phyloP scores from a whole-genome alignment of 352 stramenopile species.

The Pythium aquatile region DNA sequence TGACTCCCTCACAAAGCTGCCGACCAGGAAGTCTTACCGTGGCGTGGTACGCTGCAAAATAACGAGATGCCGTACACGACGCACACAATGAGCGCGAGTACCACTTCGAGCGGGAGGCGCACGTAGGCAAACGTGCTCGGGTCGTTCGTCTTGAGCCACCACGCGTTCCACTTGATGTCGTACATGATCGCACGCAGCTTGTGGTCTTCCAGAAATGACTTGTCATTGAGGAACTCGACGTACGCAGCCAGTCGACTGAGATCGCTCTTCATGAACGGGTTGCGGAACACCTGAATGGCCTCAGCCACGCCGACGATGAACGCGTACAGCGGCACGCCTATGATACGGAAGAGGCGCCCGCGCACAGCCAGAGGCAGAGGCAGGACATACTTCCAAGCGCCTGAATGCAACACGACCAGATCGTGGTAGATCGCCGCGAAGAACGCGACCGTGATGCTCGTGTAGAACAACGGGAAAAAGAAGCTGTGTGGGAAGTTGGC shows the following conservation, averaged over 20 bases:
- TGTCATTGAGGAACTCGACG: conserved; percentile 30
- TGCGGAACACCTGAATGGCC: conserved; percentile 43
- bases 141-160: conserved; percentile 28
- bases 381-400: conserved; percentile 62
- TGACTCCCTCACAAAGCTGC: neutral
- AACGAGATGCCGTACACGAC: conserved; percentile 53
- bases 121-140: conserved; percentile 33
- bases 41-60: conserved; percentile 68
- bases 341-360: conserved; percentile 46
- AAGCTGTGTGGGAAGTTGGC: conserved; percentile 57
- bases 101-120: conserved; percentile 43
- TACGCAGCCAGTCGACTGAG: conserved; percentile 39
- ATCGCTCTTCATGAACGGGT: conserved; percentile 46
- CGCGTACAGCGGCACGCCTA: conserved; percentile 69
- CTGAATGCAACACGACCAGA: conserved; percentile 25
- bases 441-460: conserved; percentile 34
- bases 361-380: conserved; percentile 61
- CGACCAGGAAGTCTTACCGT: conserved; percentile 37
- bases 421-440: conserved; percentile 48
- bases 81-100: conserved; percentile 49
- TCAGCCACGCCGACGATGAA: conserved; percentile 52
- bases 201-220: conserved; percentile 31
- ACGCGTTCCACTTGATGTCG: conserved; percentile 35
- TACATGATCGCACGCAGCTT: conserved; percentile 31
- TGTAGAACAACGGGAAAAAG: conserved; percentile 59